Conservation (phyloP, 306 rosid species). For the Gastrolobium villosum region DNA sequence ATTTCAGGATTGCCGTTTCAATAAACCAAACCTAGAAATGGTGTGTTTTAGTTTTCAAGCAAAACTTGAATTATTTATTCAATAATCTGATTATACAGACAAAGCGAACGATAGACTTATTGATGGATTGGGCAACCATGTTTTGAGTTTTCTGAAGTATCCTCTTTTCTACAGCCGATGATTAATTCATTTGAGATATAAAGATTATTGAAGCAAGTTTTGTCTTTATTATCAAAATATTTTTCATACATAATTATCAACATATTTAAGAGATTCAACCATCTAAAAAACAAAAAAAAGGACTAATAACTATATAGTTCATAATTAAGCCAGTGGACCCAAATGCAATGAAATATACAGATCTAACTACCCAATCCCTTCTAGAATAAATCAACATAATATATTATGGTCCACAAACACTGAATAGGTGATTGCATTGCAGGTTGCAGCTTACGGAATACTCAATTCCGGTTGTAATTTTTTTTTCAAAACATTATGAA, state of each 20-base stretch:
- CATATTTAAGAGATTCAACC: too few relatives aligned
- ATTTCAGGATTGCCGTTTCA: not conserved
- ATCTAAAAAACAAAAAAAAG: constrained; percentile 24
- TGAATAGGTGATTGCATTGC: not conserved
- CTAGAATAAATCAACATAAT: not conserved
- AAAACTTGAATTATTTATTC: constrained; percentile 1
- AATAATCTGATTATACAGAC: not conserved
- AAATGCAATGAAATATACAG: constrained; percentile 8
- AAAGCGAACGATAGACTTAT: constrained; percentile 4
- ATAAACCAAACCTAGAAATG: not conserved
- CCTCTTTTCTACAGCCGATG: too few relatives aligned
- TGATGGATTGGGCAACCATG: constrained; percentile 39
- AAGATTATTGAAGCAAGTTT: too few relatives aligned
- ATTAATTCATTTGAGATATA: too few relatives aligned
- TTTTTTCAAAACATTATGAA: too few relatives aligned
- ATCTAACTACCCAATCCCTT: constrained; percentile 27
- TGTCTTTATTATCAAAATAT: too few relatives aligned
- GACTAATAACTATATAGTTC: not conserved
- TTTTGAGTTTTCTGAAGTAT: not conserved
- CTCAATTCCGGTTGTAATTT: not conserved
- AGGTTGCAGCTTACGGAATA: not conserved
- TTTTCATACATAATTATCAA: too few relatives aligned
- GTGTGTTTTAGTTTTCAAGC: not conserved
- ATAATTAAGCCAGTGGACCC: constrained; percentile 42
- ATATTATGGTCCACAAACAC: not conserved